phyloP scores from a whole-genome alignment of 2,329 filamentous ascomycete species.

The Biscogniauxia mediterranea region DNA sequence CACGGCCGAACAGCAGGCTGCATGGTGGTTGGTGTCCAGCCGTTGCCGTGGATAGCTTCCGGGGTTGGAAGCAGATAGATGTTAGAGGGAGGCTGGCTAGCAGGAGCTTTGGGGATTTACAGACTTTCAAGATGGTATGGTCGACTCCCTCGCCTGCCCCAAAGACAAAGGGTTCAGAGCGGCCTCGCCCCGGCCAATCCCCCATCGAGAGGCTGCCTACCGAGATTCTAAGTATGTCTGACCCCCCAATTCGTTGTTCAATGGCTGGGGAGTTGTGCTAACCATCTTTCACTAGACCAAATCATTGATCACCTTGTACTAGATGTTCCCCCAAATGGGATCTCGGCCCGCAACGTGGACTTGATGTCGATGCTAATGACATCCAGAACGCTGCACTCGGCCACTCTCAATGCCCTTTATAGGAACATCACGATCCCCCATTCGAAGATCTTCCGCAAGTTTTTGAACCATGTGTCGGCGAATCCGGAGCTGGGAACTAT shows the following conservation, averaged over 20 bases:
- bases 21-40: conserved; percentile 58
- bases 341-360: conserved; percentile 74
- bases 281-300: conserved; percentile 47
- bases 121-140: conserved; percentile 55
- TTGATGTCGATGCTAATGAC: conserved; percentile 72
- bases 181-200: conserved; percentile 46
- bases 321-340: conserved; percentile 72
- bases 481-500: conserved; percentile 71
- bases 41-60: conserved; percentile 51
- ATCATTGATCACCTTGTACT: conserved; percentile 74
- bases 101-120: conserved; percentile 60
- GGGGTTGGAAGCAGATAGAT: conserved; percentile 62
- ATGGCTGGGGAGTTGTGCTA: conserved; percentile 5
- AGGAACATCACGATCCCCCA: conserved; percentile 79
- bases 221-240: conserved; percentile 63
- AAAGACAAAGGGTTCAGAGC: conserved; percentile 33
- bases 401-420: conserved; percentile 74
- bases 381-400: conserved; percentile 71
- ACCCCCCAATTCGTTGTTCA: conserved; percentile 18
- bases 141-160: conserved; percentile 38
- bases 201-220: conserved; percentile 66
- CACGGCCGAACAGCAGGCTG: conserved; percentile 54
- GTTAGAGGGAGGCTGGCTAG: conserved; percentile 58
- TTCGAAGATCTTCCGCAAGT: conserved; percentile 80
- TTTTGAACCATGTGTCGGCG: conserved; percentile 64